Evolutionary conservation across 116 monocot species (phyloP), one percentile per base, ranked within the genome.

Genomic region (Trichopus zeylanicus): DNA sequence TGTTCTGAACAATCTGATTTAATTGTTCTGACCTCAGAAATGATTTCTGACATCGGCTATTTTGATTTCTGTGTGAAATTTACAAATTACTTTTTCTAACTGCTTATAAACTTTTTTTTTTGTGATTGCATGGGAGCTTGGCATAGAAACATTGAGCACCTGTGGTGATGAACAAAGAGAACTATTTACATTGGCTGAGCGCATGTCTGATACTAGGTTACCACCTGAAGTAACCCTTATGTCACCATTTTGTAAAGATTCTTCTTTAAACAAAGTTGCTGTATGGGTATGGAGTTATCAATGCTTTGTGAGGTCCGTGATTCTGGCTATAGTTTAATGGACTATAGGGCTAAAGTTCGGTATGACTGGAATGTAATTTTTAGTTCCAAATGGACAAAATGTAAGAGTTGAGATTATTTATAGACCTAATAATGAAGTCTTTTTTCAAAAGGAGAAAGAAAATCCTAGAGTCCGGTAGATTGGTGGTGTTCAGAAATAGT

Each of bases 151-250:
- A 5, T 70, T 61, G 26, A 70, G 48, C 54, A 70, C 37, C 28
- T 67, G 76, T 65, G 56, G 12, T 51, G 75, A 84, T 57, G 74
- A 59, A 32, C 67, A 73, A 47, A 65, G 31, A 51, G 87, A 87
- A 42, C 47, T 87, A 27, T 47, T 87, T 20, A 69, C 64, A 29
- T 71, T 97, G 75, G 80, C 87, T 5, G 47, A 33, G 38, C 64
- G 62, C 46, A 91, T 97, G 97, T 97, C 91, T 69, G 97, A 97
- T 71, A 97, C 91, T 6, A 74, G 70, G 59, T 70, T 81, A 51
- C 97, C 91, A 22, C 80, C 79, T 37, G 97, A 91, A 70, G 69
- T 84, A 52, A 62, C 82, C 19, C 11, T 82, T 21, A 49, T 87
- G 68, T 87, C 91, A 61, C 97, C 97, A 25, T 97, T 97, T 67